A percentile compares a stretch with the other conserved stretches of the same genome.
Evolutionary conservation across 2,329 filamentous ascomycete genomes (phyloP).

Genomic region (Ascochyta fabae): DNA sequence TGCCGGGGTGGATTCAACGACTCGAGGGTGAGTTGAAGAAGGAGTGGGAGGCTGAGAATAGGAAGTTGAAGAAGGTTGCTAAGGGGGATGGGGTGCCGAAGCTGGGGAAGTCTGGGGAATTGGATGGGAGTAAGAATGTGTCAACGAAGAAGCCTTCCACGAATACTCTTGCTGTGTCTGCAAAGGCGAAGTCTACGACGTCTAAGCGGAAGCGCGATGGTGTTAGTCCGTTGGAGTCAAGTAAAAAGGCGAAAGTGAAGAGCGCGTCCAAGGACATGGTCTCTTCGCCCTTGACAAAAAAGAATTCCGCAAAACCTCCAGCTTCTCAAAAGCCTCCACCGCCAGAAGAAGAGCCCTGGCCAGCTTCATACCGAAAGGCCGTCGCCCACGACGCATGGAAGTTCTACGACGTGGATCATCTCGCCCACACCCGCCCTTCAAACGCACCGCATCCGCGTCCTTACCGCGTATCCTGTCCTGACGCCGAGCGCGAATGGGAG

Average conservation of each 20-base stretch:
- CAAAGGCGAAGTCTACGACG: not conserved
- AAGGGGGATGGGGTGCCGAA: slow-evolving; percentile 10
- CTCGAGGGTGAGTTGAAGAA: slow-evolving; percentile 64
- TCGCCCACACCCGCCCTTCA: not conserved
- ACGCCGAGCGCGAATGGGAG: not conserved
- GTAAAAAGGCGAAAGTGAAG: not conserved
- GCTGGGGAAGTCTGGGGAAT: not conserved
- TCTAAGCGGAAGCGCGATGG: slow-evolving; percentile 3
- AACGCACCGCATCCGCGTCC: not conserved
- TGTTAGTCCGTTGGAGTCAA: not conserved
- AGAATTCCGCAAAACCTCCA: not conserved
- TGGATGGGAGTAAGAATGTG: not conserved
- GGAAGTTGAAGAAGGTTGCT: slow-evolving; percentile 53
- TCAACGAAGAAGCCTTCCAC: not conserved
- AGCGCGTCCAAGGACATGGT: not conserved
- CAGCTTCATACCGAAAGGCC: not conserved
- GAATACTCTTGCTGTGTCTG: not conserved
- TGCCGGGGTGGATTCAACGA: slow-evolving; percentile 58
- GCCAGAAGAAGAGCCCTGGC: not conserved
- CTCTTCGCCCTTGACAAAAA: not conserved
- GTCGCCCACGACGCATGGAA: not conserved
- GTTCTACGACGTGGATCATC: not conserved
- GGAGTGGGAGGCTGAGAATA: slow-evolving; percentile 61
- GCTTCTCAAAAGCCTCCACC: not conserved
- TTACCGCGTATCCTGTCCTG: not conserved